These are phyloP conservation scores for Aspergillus diversus DNA, from an alignment of 495 filamentous ascomycete species.

Conservation along the genomic window DNA sequence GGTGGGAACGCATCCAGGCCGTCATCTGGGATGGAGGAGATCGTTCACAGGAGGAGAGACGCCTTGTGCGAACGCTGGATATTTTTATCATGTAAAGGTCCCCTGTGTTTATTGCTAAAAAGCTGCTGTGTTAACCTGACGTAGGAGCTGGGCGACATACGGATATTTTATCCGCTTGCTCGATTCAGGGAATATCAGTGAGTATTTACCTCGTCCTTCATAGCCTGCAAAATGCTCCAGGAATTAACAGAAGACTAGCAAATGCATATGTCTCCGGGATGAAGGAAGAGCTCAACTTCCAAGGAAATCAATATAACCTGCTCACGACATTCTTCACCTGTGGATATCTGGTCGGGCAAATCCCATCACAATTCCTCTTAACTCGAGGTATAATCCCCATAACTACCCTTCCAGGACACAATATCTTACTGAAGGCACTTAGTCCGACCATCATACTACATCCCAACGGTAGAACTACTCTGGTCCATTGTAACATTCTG, in stretches of 20 bases:
- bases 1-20: conserved; percentile 12
- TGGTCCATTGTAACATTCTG: conserved; percentile 12
- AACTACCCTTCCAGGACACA: not conserved
- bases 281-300: conserved; percentile 13
- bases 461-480: conserved; percentile 10
- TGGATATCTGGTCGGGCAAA: conserved; percentile 52
- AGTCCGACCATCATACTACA: conserved; percentile 10
- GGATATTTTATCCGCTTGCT: conserved; percentile 11
- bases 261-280: conserved; percentile 19
- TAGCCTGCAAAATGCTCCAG: not conserved
- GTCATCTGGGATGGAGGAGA: conserved; percentile 13
- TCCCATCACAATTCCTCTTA: conserved; percentile 55
- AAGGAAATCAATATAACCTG: conserved; percentile 9
- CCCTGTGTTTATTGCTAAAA: not conserved
- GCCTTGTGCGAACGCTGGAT: conserved; percentile 11
- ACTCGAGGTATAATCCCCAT: conserved; percentile 21
- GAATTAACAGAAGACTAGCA: not conserved
- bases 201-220: not conserved
- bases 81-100: conserved; percentile 6
- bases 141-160: conserved; percentile 13
- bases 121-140: not conserved
- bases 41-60: conserved; percentile 6
- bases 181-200: conserved; percentile 8
- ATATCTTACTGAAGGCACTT: not conserved
- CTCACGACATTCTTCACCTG: conserved; percentile 32